These are phyloP conservation scores for Trifolium pratense DNA, from an alignment of 306 rosid genomes.

Conservation along the genomic window DNA sequence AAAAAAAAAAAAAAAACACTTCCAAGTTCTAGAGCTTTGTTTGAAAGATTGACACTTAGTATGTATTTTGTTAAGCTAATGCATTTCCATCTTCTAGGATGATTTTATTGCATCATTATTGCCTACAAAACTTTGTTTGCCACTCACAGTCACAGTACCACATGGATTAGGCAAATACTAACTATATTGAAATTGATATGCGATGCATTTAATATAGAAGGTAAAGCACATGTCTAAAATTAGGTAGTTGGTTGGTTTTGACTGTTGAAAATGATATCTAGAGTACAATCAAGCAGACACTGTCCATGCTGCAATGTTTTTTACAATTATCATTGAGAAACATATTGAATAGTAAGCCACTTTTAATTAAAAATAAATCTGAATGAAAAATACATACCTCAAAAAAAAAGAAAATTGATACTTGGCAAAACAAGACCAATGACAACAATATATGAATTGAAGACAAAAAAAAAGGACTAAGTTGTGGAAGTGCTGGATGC, in stretches of 20 bases:
- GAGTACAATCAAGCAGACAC: constrained; percentile 40
- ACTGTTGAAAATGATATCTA: not conserved
- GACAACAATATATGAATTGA: constrained; percentile 19
- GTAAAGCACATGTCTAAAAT: not conserved
- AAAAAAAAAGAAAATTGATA: constrained; percentile 31
- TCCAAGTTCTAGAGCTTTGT: not conserved
- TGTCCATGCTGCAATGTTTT: constrained; percentile 34
- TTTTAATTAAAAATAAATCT: constrained; percentile 36
- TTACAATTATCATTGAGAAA: constrained; percentile 35
- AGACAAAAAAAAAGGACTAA: constrained; percentile 26
- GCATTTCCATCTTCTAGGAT: not conserved
- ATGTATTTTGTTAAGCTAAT: no score
- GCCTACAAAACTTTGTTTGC: not conserved
- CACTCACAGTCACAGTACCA: not conserved
- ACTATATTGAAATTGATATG: not conserved
- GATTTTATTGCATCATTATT: not conserved
- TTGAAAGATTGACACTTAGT: not conserved
- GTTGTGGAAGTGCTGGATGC: constrained; percentile 33
- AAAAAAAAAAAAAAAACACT: no score
- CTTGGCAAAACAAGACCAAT: constrained; percentile 31
- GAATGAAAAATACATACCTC: constrained; percentile 43
- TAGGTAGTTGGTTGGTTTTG: constrained; percentile 20
- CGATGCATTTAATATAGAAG: not conserved
- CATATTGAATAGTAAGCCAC: constrained; percentile 41
- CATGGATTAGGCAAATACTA: not conserved